A percentile compares a stretch with the other conserved stretches of the same genome.
phyloP scores from a whole-genome alignment of 257 asterid genomes.

The Mentha longifolia region DNA sequence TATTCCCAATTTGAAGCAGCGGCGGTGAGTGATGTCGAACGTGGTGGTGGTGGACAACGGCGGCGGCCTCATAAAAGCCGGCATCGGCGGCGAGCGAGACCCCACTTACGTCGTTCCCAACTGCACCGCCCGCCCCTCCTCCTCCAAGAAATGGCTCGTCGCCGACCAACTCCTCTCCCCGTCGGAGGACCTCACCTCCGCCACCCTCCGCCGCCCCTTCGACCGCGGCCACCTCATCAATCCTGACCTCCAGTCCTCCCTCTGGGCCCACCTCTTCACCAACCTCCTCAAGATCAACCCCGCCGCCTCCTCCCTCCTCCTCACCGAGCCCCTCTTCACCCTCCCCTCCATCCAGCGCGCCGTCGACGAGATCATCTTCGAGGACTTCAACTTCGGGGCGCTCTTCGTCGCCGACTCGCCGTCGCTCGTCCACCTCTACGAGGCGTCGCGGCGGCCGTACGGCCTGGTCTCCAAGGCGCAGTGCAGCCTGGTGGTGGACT shows the following conservation, averaged over 20 bases:
- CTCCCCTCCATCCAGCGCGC: slow-evolving; percentile 82
- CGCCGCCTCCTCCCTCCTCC: slow-evolving; percentile 62
- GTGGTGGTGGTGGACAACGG: slow-evolving; percentile 91
- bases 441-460: slow-evolving; percentile 78
- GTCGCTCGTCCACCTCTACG: slow-evolving; percentile 82
- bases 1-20: not conserved
- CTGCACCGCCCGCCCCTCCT: slow-evolving; percentile 78
- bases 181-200: slow-evolving; percentile 88
- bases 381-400: slow-evolving; percentile 74
- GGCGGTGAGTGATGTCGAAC: not conserved
- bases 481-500: slow-evolving; percentile 92
- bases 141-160: slow-evolving; percentile 87
- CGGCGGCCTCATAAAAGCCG: slow-evolving; percentile 87
- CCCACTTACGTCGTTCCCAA: slow-evolving; percentile 83
- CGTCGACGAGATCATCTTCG: slow-evolving; percentile 80
- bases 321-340: slow-evolving; percentile 89
- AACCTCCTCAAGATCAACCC: slow-evolving; percentile 73
- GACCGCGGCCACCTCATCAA: slow-evolving; percentile 92
- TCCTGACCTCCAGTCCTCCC: slow-evolving; percentile 86
- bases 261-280: slow-evolving; percentile 81
- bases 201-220: slow-evolving; percentile 93
- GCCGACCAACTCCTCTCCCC: slow-evolving; percentile 89
- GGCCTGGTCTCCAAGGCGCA: slow-evolving; percentile 76
- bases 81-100: slow-evolving; percentile 86
- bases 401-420: slow-evolving; percentile 83